Base-by-base conservation (phyloP, 768 basidiomycete genomes). In the Pilatotrama ljubarskyi region DNA sequence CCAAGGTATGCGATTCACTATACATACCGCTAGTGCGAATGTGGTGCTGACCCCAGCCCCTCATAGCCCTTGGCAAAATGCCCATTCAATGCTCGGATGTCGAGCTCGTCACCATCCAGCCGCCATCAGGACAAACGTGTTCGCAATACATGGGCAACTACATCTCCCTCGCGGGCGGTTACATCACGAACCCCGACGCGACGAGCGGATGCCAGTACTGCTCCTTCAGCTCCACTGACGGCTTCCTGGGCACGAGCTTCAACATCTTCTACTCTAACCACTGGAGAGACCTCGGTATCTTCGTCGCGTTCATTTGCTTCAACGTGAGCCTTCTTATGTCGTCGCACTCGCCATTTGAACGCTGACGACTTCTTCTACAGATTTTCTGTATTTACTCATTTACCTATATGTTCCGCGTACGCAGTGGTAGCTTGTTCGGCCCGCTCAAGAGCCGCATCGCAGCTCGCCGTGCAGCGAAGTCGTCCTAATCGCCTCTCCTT, bases 91-190 rank as follows among this genome's bases (percentile, higher is more conserved):
- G 93, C 69, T 71, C 86, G 0, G n/a, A 72, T 0, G 71, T 77
- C 50, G 93, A 95, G 69, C 76, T 83, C n/a, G 81, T 85, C 2
- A 76, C 75, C 1, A 68, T 95, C 61, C 67, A 68, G 2, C 78
- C 82, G 3, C 80, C 82, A 1, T 57, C 67, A 0, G 80, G 80
- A 4, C 74, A 75, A 59, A 77, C 81, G 0, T 87, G 85, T 69
- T 70, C 65, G 13, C 64, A 72, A 13, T 87, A 82, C 70, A 70
- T 83, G 51, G 54, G 63, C 1, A 57, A 74, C 7, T 87, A 75
- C 68, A 77, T 83, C 41, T 35, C 61, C 14, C 49, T 54, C 5
- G 66, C 72, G 14, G 79, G 83, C 1, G 84, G 84, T 1, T 84
- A 83, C 66, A 40, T 85, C n/a, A 42, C 71, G 24, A 75, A 83